phyloP scores from a whole-genome alignment of 352 stramenopile species.

The Thraustochytrium sp. region DNA sequence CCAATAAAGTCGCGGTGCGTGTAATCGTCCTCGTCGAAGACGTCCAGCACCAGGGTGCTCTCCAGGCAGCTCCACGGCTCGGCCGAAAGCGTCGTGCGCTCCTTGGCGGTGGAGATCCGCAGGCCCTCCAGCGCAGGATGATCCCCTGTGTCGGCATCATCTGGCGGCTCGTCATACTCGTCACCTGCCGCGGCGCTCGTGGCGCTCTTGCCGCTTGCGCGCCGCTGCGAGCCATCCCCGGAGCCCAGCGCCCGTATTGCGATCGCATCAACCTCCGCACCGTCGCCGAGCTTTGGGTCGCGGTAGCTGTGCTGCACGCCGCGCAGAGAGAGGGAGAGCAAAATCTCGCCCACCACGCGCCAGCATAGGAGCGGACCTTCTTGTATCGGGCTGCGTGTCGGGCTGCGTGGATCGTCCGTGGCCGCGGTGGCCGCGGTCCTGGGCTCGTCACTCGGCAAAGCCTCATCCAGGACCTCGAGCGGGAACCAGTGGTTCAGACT shows the following conservation, averaged over 20 bases:
- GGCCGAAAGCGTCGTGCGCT: not conserved
- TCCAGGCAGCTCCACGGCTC: not conserved
- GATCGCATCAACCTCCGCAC: not conserved
- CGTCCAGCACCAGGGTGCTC: not conserved
- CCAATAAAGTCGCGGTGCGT: slow-evolving; percentile 36
- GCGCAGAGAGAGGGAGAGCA: not conserved
- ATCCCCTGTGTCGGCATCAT: no score
- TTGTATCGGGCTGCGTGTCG: no score
- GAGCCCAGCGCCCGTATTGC: not conserved
- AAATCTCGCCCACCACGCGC: not conserved
- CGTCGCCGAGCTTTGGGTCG: not conserved
- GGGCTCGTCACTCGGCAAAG: no score
- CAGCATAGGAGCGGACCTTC: not conserved
- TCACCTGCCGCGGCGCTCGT: not conserved
- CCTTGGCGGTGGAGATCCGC: not conserved
- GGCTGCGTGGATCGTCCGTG: no score
- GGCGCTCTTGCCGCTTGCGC: not conserved
- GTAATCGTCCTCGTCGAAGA: slow-evolving; percentile 38
- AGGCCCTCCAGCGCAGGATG: no score
- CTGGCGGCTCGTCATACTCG: not conserved
- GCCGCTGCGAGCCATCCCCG: not conserved
- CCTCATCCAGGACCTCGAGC: not conserved
- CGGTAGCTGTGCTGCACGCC: not conserved
- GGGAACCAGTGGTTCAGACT: slow-evolving; percentile 13
- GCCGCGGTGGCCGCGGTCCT: no score